These are phyloP conservation scores for Rhinocladiella similis DNA, from an alignment of 2,329 filamentous ascomycete genomes.

Conservation along the genomic window DNA sequence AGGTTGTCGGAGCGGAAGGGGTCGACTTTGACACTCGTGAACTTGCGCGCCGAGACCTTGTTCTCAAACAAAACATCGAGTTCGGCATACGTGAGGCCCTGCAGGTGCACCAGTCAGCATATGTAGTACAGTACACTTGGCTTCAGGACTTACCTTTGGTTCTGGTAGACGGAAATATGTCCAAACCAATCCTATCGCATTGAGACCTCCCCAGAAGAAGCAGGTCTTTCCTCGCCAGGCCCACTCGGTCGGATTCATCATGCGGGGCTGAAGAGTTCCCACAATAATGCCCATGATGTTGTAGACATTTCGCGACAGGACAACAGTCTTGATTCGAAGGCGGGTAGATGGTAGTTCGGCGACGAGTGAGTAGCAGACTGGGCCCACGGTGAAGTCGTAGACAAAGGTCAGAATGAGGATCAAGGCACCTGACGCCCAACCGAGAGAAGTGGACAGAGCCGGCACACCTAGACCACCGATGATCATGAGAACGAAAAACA, in stretches of 20 bases:
- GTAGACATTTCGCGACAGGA: conserved; percentile 53
- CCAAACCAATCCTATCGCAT: conserved; percentile 40
- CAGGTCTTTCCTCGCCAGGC: conserved; percentile 38
- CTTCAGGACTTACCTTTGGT: conserved; percentile 29
- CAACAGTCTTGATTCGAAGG: conserved; percentile 57
- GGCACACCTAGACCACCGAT: conserved; percentile 34
- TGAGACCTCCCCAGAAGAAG: conserved; percentile 45
- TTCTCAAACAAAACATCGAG: conserved; percentile 47
- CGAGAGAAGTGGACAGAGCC: conserved; percentile 28
- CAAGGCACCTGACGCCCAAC: conserved; percentile 46
- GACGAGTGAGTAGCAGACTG: conserved; percentile 55
- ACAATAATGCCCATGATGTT: conserved; percentile 44
- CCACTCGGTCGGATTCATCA: conserved; percentile 38
- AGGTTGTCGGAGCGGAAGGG: conserved; percentile 31
- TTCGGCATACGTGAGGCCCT: conserved; percentile 42
- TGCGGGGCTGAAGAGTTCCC: conserved; percentile 36
- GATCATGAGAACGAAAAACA: conserved; percentile 35
- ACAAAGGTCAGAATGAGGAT: conserved; percentile 56
- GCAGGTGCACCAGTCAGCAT: conserved; percentile 19
- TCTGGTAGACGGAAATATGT: conserved; percentile 47
- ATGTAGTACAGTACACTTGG: too few species aligned
- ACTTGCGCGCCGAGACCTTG: conserved; percentile 41
- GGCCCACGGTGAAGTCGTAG: conserved; percentile 57
- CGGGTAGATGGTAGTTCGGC: conserved; percentile 57
- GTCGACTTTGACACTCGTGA: conserved; percentile 36